Conservation (phyloP, 345 rosid species). For the Raphanus raphanistrum region DNA sequence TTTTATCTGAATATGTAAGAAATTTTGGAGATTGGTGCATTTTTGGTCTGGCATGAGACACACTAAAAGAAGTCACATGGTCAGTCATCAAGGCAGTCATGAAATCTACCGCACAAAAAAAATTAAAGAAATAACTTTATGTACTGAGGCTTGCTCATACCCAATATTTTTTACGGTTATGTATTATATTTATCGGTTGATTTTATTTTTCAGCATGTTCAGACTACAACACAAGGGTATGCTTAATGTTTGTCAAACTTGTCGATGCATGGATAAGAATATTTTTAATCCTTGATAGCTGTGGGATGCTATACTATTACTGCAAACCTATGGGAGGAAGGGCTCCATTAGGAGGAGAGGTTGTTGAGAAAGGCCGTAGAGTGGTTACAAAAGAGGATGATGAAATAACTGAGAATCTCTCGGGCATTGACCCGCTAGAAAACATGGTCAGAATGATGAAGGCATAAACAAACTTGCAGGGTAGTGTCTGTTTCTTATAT, state of each 20-base stretch:
- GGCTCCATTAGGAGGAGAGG: not conserved
- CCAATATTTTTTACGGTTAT: no score
- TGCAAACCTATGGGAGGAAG: no score
- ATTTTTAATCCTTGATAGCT: not conserved
- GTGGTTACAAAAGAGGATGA: no score
- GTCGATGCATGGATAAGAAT: not conserved
- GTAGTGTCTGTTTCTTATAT: no score
- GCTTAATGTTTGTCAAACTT: no score
- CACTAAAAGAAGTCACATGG: not conserved
- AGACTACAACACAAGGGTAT: not conserved
- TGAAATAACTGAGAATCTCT: not conserved
- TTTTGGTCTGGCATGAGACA: not conserved
- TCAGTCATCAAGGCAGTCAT: not conserved
- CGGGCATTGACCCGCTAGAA: no score
- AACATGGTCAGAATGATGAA: no score
- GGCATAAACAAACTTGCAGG: not conserved
- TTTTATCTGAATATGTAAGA: not conserved
- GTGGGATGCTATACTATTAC: no score
- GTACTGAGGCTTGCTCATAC: no score
- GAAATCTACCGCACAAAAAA: not conserved
- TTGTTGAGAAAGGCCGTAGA: not conserved
- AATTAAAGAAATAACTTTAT: no score
- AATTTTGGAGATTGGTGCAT: not conserved
- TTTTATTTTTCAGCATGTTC: not conserved
- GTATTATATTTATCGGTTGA: no score